phyloP scores from a whole-genome alignment of 805 yeast species.

The Candida manassasensis region DNA sequence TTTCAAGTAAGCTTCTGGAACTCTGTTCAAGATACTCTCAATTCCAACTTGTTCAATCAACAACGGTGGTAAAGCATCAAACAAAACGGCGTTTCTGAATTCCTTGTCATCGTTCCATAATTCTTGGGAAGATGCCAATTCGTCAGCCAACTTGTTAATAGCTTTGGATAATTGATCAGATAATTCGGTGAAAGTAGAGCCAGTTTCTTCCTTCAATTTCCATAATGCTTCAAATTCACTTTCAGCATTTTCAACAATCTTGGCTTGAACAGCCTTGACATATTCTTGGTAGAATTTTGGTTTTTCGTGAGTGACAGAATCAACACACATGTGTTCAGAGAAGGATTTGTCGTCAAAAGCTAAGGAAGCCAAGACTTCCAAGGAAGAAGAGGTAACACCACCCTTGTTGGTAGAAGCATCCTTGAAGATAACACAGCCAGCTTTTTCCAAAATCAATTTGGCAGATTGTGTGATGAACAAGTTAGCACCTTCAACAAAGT shows the following conservation, averaged over 20 bases:
- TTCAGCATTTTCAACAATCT: slow-evolving; percentile 72
- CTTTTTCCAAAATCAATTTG: slow-evolving; percentile 76
- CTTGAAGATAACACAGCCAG: slow-evolving; percentile 84
- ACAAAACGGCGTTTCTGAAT: slow-evolving; percentile 73
- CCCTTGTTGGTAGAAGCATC: slow-evolving; percentile 98
- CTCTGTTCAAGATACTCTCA: slow-evolving; percentile 62
- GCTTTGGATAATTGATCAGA: slow-evolving; percentile 82
- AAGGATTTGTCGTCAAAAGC: slow-evolving; percentile 85
- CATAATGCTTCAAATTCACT: slow-evolving; percentile 85
- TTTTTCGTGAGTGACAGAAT: slow-evolving; percentile 43
- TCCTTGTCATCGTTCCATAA: slow-evolving; percentile 77
- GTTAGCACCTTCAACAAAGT: slow-evolving; percentile 96
- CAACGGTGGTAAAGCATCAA: slow-evolving; percentile 72
- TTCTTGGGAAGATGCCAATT: slow-evolving; percentile 73
- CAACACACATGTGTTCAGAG: slow-evolving; percentile 72
- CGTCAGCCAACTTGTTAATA: slow-evolving; percentile 81
- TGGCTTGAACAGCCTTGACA: slow-evolving; percentile 76
- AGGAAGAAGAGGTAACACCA: slow-evolving; percentile 95
- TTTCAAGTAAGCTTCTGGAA: slow-evolving; percentile 82
- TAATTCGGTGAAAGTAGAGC: slow-evolving; percentile 58
- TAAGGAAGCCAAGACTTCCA: slow-evolving; percentile 91
- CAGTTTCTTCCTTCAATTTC: slow-evolving; percentile 63
- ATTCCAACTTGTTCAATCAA: slow-evolving; percentile 64
- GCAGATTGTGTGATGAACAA: slow-evolving; percentile 93
- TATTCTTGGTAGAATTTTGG: slow-evolving; percentile 80